These are phyloP conservation scores for Clohesyomyces aquaticus DNA, from an alignment of 495 filamentous ascomycete species.

Conservation along the genomic window DNA sequence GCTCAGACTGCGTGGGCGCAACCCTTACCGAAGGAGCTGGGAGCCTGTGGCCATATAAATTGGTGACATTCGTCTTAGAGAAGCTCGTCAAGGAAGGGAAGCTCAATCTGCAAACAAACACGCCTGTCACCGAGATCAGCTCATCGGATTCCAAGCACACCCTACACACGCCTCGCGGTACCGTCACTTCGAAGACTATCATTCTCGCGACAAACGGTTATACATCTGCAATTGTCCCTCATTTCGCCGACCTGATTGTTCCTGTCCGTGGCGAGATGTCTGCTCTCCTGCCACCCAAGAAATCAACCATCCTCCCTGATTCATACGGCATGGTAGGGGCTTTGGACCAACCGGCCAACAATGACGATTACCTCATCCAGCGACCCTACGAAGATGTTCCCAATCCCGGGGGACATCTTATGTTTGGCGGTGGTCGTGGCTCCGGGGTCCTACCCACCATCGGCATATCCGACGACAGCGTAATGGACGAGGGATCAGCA, in stretches of 20 bases:
- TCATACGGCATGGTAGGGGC: conserved; percentile 66
- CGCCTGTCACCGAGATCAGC: conserved; percentile 60
- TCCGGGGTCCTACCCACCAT: conserved; percentile 56
- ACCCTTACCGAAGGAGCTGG: conserved; percentile 52
- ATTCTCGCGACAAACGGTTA: conserved; percentile 81
- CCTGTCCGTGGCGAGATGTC: conserved; percentile 77
- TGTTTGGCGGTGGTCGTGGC: conserved; percentile 66
- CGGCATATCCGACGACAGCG: conserved; percentile 60
- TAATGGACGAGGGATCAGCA: conserved; percentile 57
- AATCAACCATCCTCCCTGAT: conserved; percentile 50
- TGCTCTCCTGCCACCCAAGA: conserved; percentile 61
- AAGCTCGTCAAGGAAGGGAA: conserved; percentile 51
- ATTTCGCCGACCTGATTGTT: conserved; percentile 70
- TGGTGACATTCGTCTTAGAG: conserved; percentile 68
- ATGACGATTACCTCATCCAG: conserved; percentile 79
- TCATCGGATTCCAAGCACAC: conserved; percentile 50
- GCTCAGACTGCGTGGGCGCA: conserved; percentile 50
- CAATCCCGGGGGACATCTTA: conserved; percentile 55
- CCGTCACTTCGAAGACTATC: conserved; percentile 60
- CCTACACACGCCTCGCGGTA: conserved; percentile 66
- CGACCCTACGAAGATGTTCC: conserved; percentile 47
- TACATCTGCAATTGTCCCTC: conserved; percentile 71
- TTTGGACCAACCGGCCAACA: conserved; percentile 45
- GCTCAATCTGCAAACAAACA: conserved; percentile 76
- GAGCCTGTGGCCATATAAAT: conserved; percentile 78